Evolutionary conservation across 1,284 basidiomycete species (phyloP), one percentile per base, ranked within the genome.

Genomic region (Cryptococcus hybrid): DNA sequence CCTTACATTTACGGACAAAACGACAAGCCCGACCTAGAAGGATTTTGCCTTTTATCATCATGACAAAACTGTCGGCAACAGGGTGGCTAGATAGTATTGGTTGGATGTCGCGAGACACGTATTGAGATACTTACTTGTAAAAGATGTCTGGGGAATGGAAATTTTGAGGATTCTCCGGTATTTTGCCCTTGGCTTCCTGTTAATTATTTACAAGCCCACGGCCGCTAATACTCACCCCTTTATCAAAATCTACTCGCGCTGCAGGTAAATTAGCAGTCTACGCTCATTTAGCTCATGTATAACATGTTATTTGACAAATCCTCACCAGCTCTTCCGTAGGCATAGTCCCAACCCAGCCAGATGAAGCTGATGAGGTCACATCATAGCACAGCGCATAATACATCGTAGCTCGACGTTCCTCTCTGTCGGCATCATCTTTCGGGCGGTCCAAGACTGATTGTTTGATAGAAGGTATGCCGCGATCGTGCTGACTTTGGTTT

Each of bases 91-190:
- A 47, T 8, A 30, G 18, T 48, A 7, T 5, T 13, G 47, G 47
- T 18, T 18, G 18, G 18, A 18, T 18, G 18, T 18, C 18, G 18
- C 18, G 18, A 18, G 18, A 18, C 18, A 18, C 18, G 18, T 18
- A 18, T 18, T 4, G n/a, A 24, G 34, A n/a, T 8, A 58, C 70
- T 44, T 40, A 70, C 70, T 62, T 51, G 18, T 57, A 65, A 46
- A 62, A 75, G 0, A 77, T 52, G 54, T 77, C 70, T 0, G 57
- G 43, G 5, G 64, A 66, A 46, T 64, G 56, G 49, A 62, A 61
- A 2, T 56, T 65, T 53, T 77, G 75, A 1, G 65, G 64, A 40
- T 74, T 75, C 47, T 68, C 64, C 0, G 65, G 59, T n/a, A 74
- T 68, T 3, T 54, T 45, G 8, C 47, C 43, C 63, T 65, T 46